Percentiles rank a stretch among this genome's conserved stretches.
These are phyloP conservation scores for Neurospora intermedia DNA, from an alignment of 495 filamentous ascomycete species.

Conservation along the genomic window DNA sequence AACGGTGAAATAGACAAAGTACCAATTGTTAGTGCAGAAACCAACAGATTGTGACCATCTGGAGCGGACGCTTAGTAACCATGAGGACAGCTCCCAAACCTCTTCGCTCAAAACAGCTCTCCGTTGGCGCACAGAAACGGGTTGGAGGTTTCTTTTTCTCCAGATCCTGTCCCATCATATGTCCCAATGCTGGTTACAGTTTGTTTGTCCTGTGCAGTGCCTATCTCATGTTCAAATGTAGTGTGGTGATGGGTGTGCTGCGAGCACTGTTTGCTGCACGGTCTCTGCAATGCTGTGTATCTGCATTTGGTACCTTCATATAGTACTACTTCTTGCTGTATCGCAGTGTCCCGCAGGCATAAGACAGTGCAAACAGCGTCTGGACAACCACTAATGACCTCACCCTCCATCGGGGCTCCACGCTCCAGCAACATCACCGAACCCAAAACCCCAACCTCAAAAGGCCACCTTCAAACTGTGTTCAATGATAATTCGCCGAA, in stretches of 20 bases:
- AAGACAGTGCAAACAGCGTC: not conserved
- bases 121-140: not conserved
- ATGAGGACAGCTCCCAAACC: not conserved
- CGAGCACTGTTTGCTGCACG: not conserved
- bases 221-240: not conserved
- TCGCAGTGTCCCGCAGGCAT: not conserved
- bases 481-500: not conserved
- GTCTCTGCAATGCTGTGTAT: not conserved
- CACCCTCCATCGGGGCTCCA: not conserved
- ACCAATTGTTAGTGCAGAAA: not conserved
- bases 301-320: not conserved
- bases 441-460: not conserved
- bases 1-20: not conserved
- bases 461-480: not conserved
- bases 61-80: not conserved
- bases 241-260: not conserved
- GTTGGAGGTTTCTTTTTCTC: not conserved
- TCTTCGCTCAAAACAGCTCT: not conserved
- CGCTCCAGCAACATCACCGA: not conserved
- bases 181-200: not conserved
- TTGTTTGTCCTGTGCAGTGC: not conserved
- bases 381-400: not conserved
- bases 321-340: not conserved
- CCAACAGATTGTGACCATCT: not conserved
- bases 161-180: not conserved